Evolutionary conservation across 2,329 filamentous ascomycete genomes (phyloP).

Genomic region (Fusarium avenaceum): DNA sequence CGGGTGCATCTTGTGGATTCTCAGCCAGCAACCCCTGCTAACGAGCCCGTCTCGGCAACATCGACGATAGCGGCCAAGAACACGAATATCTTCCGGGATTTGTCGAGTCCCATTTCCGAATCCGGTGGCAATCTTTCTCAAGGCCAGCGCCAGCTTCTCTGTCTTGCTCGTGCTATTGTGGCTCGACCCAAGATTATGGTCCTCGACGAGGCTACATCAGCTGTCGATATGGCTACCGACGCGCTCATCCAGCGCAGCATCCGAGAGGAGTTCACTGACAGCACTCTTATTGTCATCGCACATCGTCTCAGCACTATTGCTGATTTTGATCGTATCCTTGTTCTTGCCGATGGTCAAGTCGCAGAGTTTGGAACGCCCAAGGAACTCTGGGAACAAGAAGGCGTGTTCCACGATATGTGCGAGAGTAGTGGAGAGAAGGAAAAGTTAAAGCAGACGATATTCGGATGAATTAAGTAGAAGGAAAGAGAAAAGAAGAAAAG

Average conservation of each 20-base stretch:
- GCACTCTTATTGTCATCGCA: slow-evolving; percentile 80
- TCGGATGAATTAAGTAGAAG: slow-evolving; percentile 36
- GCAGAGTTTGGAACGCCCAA: slow-evolving; percentile 76
- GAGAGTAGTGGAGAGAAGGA: slow-evolving; percentile 71
- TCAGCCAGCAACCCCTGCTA: slow-evolving; percentile 55
- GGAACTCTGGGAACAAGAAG: slow-evolving; percentile 69
- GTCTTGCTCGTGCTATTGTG: slow-evolving; percentile 79
- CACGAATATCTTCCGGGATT: slow-evolving; percentile 73
- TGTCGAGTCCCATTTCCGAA: slow-evolving; percentile 75
- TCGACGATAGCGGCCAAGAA: slow-evolving; percentile 61
- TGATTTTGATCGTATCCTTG: slow-evolving; percentile 81
- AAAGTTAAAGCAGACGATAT: slow-evolving; percentile 63
- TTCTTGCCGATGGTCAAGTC: slow-evolving; percentile 75
- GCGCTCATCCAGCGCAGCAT: slow-evolving; percentile 80
- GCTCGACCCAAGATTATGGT: slow-evolving; percentile 82
- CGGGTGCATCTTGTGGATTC: slow-evolving; percentile 76
- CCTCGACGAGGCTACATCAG: slow-evolving; percentile 83
- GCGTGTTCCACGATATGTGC: slow-evolving; percentile 74
- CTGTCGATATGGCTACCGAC: slow-evolving; percentile 84
- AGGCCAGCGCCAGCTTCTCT: slow-evolving; percentile 81
- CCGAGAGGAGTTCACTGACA: slow-evolving; percentile 76
- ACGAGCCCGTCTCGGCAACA: slow-evolving; percentile 55
- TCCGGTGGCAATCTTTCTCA: slow-evolving; percentile 81
- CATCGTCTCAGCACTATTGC: slow-evolving; percentile 82
- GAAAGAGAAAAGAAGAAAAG: not conserved